Evolutionary conservation across 352 stramenopile genomes (phyloP), one percentile per base, ranked within the genome.

Genomic region (Pythium phragmitis): DNA sequence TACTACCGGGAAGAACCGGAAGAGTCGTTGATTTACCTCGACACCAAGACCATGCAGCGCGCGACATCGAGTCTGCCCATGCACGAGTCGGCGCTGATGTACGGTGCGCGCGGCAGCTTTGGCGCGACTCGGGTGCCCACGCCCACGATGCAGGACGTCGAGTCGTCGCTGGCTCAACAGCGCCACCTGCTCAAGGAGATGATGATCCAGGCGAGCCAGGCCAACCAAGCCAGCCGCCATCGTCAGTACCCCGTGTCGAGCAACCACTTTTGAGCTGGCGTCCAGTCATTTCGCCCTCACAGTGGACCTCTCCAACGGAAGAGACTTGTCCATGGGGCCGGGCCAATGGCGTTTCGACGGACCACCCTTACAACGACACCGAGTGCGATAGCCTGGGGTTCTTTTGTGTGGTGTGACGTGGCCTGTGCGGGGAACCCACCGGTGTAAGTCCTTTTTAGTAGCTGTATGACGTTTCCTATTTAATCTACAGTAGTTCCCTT

Each of bases 121-220:
- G 34, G 34, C 17, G 19, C n/a, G 7, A 50, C 43, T 7, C 43
- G 43, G 12, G 39, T 12, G 16, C 9, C 43, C 17, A 43, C 49
- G 16, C 56, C 49, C 16, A 48, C 34, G 42, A 56, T 70, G 51
- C 52, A 67, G 42, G 41, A 52, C 45, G 56, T 89, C 34, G 79
- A 89, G 58, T 69, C 84, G 37, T 88, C 77, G 37, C 86, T 90
- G 56, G 81, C 81, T 11, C 79, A 90, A 43, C 81, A 90, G 63
- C 69, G 77, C 11, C 73, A 79, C 47, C 28, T 90, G 48, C 74
- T 90, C 23, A 59, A 87, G 47, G 75, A 88, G 71, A 90, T 90
- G 79, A 73, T 90, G 59, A 68, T 64, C 28, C 75, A 85, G 62
- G 79, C 79, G 54, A 80, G 57, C 63, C 70, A 16, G 21, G 47